Conservation (phyloP, 2,329 filamentous ascomycete species). For the Beauveria brongniartii region DNA sequence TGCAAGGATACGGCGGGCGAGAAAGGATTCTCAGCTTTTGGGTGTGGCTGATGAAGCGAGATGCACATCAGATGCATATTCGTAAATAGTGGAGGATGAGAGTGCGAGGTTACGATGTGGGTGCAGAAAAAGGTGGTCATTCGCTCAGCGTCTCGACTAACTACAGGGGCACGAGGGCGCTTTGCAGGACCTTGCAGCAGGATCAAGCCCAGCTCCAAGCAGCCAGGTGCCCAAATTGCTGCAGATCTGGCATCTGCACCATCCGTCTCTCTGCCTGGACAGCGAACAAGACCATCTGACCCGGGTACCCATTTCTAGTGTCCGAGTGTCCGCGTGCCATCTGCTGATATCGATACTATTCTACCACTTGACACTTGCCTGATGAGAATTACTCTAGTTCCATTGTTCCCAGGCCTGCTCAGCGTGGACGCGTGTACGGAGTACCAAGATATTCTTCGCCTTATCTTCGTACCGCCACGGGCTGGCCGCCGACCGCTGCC, state of each 20-base stretch:
- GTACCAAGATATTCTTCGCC: background rate
- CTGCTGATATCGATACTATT: too few species aligned
- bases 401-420: too few species aligned
- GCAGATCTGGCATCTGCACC: background rate
- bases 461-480: background rate
- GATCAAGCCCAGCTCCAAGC: background rate
- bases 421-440: too few species aligned
- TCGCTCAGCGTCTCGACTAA: background rate
- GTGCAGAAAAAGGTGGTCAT: background rate
- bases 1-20: background rate
- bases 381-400: too few species aligned
- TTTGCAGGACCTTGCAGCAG: background rate
- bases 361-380: too few species aligned
- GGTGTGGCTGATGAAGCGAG: constrained; percentile 7
- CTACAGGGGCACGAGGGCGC: background rate
- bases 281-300: background rate
- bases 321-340: too few species aligned
- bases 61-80: constrained; percentile 6
- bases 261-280: background rate
- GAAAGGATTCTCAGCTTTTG: background rate
- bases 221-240: background rate
- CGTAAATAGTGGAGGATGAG: background rate
- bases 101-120: background rate
- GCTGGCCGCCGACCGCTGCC: background rate
- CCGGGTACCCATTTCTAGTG: too few species aligned